Percentiles rank a stretch among this genome's conserved stretches.
Evolutionary conservation across 176 grass and related monocot genomes (phyloP).

Genomic region (Urochloa ruziziensis): DNA sequence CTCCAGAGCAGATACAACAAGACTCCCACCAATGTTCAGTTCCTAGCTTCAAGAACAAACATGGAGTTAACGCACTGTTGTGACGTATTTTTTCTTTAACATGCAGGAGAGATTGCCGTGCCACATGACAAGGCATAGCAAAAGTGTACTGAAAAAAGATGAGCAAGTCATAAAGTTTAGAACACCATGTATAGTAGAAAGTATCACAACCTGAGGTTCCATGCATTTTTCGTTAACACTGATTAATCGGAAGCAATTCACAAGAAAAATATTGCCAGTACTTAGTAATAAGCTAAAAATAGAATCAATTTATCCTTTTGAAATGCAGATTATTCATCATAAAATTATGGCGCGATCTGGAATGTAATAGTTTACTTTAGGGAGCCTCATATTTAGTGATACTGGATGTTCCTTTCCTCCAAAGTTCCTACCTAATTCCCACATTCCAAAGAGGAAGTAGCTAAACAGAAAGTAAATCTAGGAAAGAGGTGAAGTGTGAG

Average conservation of each 20-base stretch:
- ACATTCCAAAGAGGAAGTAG: not conserved
- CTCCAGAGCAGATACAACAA: slow-evolving; percentile 75
- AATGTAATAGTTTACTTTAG: slow-evolving; percentile 7
- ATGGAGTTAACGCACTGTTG: slow-evolving; percentile 31
- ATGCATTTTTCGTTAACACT: not conserved
- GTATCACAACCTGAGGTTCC: not conserved
- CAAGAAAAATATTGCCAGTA: not conserved
- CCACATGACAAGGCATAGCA: slow-evolving; percentile 14
- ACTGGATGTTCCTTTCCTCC: not conserved
- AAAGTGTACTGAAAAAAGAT: slow-evolving; percentile 19
- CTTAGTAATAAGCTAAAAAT: slow-evolving; percentile 3
- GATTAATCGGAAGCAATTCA: not conserved
- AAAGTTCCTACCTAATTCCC: not conserved
- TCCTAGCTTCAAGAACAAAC: slow-evolving; percentile 75
- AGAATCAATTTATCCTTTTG: slow-evolving; percentile 11
- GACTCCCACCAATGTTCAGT: slow-evolving; percentile 91
- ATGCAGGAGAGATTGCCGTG: not conserved
- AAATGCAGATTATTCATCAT: not conserved
- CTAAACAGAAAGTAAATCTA: slow-evolving; percentile 1
- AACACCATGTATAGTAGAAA: slow-evolving; percentile 1
- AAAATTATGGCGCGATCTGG: not conserved
- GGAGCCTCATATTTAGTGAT: slow-evolving; percentile 15
- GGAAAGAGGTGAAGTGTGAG: not conserved
- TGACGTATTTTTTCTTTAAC: not conserved
- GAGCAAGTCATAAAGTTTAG: not conserved